Conservation (phyloP, 306 rosid species). For the Urtica urens region DNA sequence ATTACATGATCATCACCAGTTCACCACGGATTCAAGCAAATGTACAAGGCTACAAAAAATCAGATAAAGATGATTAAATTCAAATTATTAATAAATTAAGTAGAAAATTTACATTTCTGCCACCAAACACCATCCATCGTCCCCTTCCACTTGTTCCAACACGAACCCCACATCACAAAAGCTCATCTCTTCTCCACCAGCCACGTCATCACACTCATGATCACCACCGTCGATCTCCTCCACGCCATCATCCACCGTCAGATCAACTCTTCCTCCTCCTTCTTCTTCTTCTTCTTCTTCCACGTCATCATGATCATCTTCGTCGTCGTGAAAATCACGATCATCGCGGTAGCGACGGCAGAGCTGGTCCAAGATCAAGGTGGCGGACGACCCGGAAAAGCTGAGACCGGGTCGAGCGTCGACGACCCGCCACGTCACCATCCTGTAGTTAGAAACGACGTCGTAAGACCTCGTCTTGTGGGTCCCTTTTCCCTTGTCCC, state of each 20-base stretch:
- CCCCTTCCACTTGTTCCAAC: constrained; percentile 31
- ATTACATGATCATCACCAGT: too few species aligned
- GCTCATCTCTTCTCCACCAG: constrained; percentile 15
- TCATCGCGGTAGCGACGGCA: neutral
- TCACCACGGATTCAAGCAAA: too few species aligned
- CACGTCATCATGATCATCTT: constrained; percentile 4
- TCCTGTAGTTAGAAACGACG: constrained; percentile 15
- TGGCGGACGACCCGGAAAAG: constrained; percentile 22
- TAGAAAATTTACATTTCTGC: constrained; percentile 28
- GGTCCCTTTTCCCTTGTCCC: constrained; percentile 46
- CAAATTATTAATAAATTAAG: too few species aligned
- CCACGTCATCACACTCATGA: constrained; percentile 1
- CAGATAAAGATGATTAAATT: too few species aligned
- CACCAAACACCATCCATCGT: constrained; percentile 48
- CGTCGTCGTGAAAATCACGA: neutral
- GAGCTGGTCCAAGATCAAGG: constrained; percentile 21
- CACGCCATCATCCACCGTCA: neutral
- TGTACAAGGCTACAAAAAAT: too few species aligned
- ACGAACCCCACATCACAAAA: constrained; percentile 23
- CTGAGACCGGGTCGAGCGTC: neutral
- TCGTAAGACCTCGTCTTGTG: constrained; percentile 27
- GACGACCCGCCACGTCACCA: constrained; percentile 25
- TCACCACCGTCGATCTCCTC: constrained; percentile 3
- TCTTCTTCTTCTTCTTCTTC: neutral
- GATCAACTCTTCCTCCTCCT: too few species aligned